phyloP scores from a whole-genome alignment of 2,329 filamentous ascomycete genomes.

The Fusarium luffae region DNA sequence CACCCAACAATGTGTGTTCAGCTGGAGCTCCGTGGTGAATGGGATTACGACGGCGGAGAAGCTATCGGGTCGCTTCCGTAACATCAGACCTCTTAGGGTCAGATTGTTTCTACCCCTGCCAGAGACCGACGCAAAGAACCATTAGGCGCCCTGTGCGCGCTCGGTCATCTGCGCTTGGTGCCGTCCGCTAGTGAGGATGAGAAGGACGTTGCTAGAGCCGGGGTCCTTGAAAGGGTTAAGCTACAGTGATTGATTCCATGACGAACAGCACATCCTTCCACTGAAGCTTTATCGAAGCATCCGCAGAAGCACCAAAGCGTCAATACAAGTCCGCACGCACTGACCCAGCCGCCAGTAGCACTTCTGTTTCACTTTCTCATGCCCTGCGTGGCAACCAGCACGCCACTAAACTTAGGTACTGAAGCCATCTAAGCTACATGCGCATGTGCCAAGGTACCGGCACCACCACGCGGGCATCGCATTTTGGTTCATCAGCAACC shows the following conservation, averaged over 20 bases:
- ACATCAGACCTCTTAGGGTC: conserved; percentile 12
- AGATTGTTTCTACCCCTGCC: conserved; percentile 17
- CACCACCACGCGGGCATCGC: conserved; percentile 26
- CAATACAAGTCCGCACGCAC: conserved; percentile 31
- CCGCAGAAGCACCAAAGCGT: conserved; percentile 35
- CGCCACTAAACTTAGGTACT: conserved; percentile 28
- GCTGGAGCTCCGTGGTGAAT: conserved; percentile 8
- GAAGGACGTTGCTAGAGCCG: conserved; percentile 32
- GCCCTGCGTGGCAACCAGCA: conserved; percentile 32
- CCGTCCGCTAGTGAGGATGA: conserved; percentile 38
- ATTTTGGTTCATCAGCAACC: conserved; percentile 5
- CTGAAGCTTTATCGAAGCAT: conserved; percentile 43
- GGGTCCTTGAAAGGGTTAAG: conserved; percentile 34
- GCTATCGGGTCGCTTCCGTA: conserved; percentile 37
- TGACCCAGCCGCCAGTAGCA: conserved; percentile 34
- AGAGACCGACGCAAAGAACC: conserved; percentile 25
- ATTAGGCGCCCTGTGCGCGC: conserved; percentile 43
- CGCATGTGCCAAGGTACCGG: conserved; percentile 34
- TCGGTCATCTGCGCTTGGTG: conserved; percentile 48
- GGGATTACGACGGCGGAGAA: conserved; percentile 23
- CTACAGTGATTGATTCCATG: conserved; percentile 32
- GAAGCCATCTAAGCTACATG: conserved; percentile 15
- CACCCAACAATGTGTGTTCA: background rate
- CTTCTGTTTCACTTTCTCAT: conserved; percentile 30
- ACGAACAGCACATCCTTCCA: conserved; percentile 29